phyloP scores from a whole-genome alignment of 768 basidiomycete genomes.

The Agrocybe pediades region DNA sequence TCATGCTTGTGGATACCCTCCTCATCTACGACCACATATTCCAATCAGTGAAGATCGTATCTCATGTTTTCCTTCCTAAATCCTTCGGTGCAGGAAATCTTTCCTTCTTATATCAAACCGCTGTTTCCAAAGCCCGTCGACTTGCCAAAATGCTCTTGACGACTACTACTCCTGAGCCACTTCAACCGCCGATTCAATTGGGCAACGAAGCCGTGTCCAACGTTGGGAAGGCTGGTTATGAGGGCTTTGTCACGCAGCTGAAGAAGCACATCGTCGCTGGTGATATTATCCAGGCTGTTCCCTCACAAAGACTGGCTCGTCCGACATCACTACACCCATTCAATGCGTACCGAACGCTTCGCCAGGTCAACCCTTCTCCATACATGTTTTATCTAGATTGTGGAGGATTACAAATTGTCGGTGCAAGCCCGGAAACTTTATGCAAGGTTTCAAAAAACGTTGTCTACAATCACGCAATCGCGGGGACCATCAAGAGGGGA shows the following conservation, averaged over 20 bases:
- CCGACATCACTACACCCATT: slow-evolving; percentile 92
- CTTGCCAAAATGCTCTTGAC: slow-evolving; percentile 72
- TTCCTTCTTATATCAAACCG: slow-evolving; percentile 85
- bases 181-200: slow-evolving; percentile 64
- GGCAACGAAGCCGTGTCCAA: slow-evolving; percentile 80
- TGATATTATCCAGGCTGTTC: slow-evolving; percentile 99
- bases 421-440: slow-evolving; percentile 95
- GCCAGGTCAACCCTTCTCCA: slow-evolving; percentile 95
- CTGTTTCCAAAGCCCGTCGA: slow-evolving; percentile 77
- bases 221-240: slow-evolving; percentile 91
- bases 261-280: slow-evolving; percentile 95
- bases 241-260: slow-evolving; percentile 85
- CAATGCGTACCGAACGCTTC: slow-evolving; percentile 92
- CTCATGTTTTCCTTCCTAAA: slow-evolving; percentile 88
- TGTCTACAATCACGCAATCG: slow-evolving; percentile 97
- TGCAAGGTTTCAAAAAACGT: slow-evolving; percentile 93
- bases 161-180: slow-evolving; percentile 59
- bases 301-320: slow-evolving; percentile 86
- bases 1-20: slow-evolving; percentile 96
- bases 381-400: slow-evolving; percentile 99
- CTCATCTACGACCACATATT: slow-evolving; percentile 97
- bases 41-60: slow-evolving; percentile 93
- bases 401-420: slow-evolving; percentile 92
- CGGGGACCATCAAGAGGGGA: slow-evolving; percentile 90
- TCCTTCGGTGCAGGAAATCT: slow-evolving; percentile 68